Conservation (phyloP, 2,329 filamentous ascomycete species). For the Fusarium sp. region DNA sequence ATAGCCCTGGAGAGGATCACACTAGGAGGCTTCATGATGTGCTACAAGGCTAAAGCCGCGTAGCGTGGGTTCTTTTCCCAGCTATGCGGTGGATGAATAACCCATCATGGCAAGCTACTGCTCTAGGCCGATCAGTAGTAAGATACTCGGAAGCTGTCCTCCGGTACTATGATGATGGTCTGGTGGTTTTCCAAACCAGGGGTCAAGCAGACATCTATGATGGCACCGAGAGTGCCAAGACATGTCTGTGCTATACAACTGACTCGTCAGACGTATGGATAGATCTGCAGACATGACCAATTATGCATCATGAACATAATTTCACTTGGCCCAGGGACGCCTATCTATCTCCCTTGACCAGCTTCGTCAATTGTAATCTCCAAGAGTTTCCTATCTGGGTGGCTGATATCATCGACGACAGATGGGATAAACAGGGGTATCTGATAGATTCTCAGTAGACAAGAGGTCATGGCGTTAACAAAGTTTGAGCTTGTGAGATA, state of each 20-base stretch:
- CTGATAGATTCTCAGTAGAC: background rate
- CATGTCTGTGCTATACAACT: background rate
- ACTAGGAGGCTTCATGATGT: background rate
- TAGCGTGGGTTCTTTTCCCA: background rate
- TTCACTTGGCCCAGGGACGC: background rate
- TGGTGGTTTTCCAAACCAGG: background rate
- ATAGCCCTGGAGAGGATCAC: background rate
- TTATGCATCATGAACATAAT: background rate
- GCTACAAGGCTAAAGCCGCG: too few relatives aligned
- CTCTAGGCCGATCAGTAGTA: background rate
- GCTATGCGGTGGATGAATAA: background rate
- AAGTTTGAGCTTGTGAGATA: background rate
- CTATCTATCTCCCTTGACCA: background rate
- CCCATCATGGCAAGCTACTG: background rate
- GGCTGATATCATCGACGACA: background rate
- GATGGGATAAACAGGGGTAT: background rate
- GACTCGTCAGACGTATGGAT: background rate
- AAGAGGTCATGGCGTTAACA: background rate
- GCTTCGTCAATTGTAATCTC: background rate
- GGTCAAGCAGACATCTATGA: background rate
- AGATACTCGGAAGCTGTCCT: background rate
- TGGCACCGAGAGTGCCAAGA: background rate
- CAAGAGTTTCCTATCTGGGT: background rate
- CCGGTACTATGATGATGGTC: background rate
- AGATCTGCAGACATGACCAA: background rate